These are phyloP conservation scores for Aethionema arabicum DNA, from an alignment of 345 rosid species.

Conservation along the genomic window DNA sequence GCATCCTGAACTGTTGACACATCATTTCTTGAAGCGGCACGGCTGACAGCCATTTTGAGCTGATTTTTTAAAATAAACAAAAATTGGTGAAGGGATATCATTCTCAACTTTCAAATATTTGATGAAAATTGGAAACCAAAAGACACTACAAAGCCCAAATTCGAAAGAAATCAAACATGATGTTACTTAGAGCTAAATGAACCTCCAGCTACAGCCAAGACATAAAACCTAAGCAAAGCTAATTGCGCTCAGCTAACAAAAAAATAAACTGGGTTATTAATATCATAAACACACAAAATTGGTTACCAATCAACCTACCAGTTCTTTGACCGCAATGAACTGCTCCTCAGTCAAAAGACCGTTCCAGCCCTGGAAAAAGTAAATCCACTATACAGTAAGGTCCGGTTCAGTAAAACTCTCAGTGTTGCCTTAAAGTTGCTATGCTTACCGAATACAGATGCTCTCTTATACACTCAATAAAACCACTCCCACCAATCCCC, in stretches of 20 bases:
- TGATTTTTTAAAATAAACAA: slow-evolving; percentile 37
- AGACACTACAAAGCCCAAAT: background rate
- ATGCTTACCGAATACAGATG: slow-evolving; percentile 78
- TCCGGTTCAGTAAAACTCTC: slow-evolving; percentile 16
- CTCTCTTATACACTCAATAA: slow-evolving; percentile 96
- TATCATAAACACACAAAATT: slow-evolving; percentile 9
- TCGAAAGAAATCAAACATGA: background rate
- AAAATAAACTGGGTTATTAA: slow-evolving; percentile 20
- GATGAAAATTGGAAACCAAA: background rate
- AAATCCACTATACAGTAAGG: slow-evolving; percentile 42
- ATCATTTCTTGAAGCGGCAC: slow-evolving; percentile 93
- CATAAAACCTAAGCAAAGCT: slow-evolving; percentile 17
- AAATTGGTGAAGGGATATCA: slow-evolving; percentile 13
- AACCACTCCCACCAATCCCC: slow-evolving; percentile 99
- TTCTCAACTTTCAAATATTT: background rate
- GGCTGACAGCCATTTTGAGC: slow-evolving; percentile 94
- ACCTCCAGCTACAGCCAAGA: slow-evolving; percentile 10
- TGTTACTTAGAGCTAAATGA: background rate
- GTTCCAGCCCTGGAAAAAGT: slow-evolving; percentile 76
- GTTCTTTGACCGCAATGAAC: slow-evolving; percentile 96
- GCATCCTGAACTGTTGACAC: slow-evolving; percentile 85
- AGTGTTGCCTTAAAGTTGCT: slow-evolving; percentile 26
- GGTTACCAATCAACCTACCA: slow-evolving; percentile 52
- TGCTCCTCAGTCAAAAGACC: slow-evolving; percentile 88
- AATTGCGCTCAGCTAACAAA: slow-evolving; percentile 19